Conservation (phyloP, 768 basidiomycete genomes). For the Podaxis sp. region DNA sequence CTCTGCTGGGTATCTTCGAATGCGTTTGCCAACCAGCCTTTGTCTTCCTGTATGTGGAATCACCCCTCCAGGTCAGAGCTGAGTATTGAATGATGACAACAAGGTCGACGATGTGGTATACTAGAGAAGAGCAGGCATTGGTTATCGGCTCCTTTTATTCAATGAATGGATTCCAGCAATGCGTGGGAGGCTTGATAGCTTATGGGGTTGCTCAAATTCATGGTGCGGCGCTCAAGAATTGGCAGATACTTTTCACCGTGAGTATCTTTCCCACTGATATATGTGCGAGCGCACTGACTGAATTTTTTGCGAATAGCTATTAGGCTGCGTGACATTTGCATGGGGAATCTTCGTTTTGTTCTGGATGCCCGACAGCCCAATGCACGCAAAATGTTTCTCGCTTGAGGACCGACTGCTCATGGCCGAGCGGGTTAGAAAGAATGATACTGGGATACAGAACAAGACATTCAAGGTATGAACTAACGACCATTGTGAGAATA, state of each 20-base stretch:
- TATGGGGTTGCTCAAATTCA: constrained; percentile 48
- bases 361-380: constrained; percentile 51
- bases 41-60: constrained; percentile 35
- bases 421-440: constrained; percentile 49
- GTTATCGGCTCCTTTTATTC: constrained; percentile 44
- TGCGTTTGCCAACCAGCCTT: constrained; percentile 47
- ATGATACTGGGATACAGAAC: constrained; percentile 53
- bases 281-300: neutral
- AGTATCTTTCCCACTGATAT: constrained; percentile 4
- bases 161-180: constrained; percentile 48
- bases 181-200: constrained; percentile 47
- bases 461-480: constrained; percentile 41
- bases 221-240: constrained; percentile 40
- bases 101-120: constrained; percentile 53
- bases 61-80: neutral
- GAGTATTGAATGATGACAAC: constrained; percentile 11
- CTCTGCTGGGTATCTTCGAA: constrained; percentile 47
- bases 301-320: constrained; percentile 27
- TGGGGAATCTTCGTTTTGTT: constrained; percentile 48
- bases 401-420: constrained; percentile 45
- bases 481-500: neutral
- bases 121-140: constrained; percentile 46
- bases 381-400: constrained; percentile 46
- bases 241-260: constrained; percentile 47
- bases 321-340: constrained; percentile 42